phyloP scores from a whole-genome alignment of 176 grass and related monocot genomes.

The Aechmea fasciata region DNA sequence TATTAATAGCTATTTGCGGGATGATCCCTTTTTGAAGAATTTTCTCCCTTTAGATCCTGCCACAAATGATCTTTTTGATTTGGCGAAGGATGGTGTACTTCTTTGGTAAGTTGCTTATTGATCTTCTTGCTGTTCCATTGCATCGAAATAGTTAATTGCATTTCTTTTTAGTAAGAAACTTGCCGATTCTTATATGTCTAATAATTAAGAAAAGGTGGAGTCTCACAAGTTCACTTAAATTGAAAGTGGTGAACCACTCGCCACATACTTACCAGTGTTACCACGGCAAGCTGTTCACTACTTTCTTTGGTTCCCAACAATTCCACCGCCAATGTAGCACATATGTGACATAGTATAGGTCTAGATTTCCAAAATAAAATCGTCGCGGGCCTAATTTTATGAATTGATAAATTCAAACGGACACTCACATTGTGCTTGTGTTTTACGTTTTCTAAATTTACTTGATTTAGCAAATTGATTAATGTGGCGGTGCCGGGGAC shows the following conservation, averaged over 20 bases:
- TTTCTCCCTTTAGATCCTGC: slow-evolving; percentile 76
- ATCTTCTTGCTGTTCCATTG: slow-evolving; percentile 9
- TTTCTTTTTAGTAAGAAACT: slow-evolving; percentile 10
- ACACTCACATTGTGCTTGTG: neutral
- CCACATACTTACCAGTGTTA: no score
- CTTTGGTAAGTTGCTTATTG: slow-evolving; percentile 54
- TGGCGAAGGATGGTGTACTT: slow-evolving; percentile 75
- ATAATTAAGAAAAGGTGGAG: no score
- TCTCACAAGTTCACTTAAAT: slow-evolving; percentile 4
- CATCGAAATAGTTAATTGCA: slow-evolving; percentile 2
- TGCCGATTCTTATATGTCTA: slow-evolving; percentile 11
- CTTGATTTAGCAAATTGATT: slow-evolving; percentile 81
- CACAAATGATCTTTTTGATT: slow-evolving; percentile 63
- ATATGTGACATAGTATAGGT: no score
- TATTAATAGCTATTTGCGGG: slow-evolving; percentile 80
- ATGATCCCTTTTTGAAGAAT: slow-evolving; percentile 83
- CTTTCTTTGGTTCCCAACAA: no score
- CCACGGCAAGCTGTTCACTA: no score
- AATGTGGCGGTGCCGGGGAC: slow-evolving; percentile 93
- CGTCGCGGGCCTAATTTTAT: neutral
- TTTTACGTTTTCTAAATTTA: slow-evolving; percentile 23
- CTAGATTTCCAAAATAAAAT: neutral
- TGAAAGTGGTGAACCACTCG: neutral
- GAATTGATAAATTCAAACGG: neutral
- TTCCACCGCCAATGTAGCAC: no score